phyloP scores from a whole-genome alignment of 257 asterid genomes.

The Linderniella brevidens region DNA sequence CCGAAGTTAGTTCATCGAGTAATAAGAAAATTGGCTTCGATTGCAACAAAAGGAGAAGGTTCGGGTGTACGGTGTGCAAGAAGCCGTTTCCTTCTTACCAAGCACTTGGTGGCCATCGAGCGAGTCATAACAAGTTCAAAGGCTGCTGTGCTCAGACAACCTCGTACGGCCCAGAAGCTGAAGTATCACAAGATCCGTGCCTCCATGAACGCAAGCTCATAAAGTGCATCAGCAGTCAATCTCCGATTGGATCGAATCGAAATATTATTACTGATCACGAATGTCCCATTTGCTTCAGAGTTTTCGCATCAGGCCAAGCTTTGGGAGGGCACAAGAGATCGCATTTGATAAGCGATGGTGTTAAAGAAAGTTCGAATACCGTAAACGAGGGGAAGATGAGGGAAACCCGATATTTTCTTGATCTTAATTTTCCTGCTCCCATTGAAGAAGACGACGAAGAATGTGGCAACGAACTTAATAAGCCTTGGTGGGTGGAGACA shows the following conservation, averaged over 20 bases:
- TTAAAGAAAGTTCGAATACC: constrained; percentile 13
- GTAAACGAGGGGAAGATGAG: constrained; percentile 13
- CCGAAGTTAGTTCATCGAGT: constrained; percentile 27
- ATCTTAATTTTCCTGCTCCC: constrained; percentile 87
- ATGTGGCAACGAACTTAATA: too few relatives aligned
- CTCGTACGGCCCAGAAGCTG: constrained; percentile 29
- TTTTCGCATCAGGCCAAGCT: constrained; percentile 72
- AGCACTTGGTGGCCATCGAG: constrained; percentile 89
- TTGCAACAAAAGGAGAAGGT: constrained; percentile 19
- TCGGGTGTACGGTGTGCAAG: constrained; percentile 52
- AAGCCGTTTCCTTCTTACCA: constrained; percentile 62
- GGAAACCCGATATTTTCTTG: constrained; percentile 47
- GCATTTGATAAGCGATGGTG: constrained; percentile 30
- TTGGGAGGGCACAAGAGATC: constrained; percentile 91
- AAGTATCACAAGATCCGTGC: too few relatives aligned
- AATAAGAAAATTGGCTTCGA: constrained; percentile 9
- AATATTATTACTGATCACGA: constrained; percentile 36
- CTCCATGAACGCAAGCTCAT: too few relatives aligned
- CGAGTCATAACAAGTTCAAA: constrained; percentile 74
- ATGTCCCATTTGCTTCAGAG: constrained; percentile 65
- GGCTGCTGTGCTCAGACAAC: constrained; percentile 36
- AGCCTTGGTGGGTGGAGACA: too few relatives aligned
- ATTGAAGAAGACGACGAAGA: constrained; percentile 52
- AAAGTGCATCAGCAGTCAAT: too few relatives aligned
- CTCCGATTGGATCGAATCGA: constrained; percentile 15